phyloP scores from a whole-genome alignment of 192 early-diverging fungal genomes.

The Dispira simplex region DNA sequence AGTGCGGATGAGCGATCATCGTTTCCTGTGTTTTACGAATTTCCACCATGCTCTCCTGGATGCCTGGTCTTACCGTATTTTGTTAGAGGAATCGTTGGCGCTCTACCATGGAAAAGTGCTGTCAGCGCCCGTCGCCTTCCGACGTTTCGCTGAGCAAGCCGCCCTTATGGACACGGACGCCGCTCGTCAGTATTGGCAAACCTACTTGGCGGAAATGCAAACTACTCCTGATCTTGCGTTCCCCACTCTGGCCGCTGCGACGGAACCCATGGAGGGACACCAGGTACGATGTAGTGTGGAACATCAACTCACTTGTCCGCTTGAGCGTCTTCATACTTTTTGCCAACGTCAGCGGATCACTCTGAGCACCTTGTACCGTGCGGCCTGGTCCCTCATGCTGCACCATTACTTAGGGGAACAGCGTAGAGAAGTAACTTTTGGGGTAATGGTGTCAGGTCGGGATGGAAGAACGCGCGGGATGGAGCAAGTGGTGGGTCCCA shows the following conservation, averaged over 20 bases:
- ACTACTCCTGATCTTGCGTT: background rate
- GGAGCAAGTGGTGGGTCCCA: background rate
- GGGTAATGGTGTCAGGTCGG: background rate
- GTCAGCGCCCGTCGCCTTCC: background rate
- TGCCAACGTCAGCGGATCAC: background rate
- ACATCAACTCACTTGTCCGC: background rate
- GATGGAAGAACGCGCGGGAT: background rate
- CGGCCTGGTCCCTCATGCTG: background rate
- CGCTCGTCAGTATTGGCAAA: background rate
- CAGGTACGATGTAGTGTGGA: background rate
- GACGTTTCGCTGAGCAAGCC: background rate
- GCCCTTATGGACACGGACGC: background rate
- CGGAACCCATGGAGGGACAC: background rate
- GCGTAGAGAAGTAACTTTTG: slow-evolving; percentile 1
- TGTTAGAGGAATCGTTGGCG: background rate
- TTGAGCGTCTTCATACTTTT: background rate
- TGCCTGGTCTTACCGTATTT: background rate
- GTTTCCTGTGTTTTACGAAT: background rate
- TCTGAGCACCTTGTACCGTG: background rate
- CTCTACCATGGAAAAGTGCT: background rate
- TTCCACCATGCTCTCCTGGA: slow-evolving; percentile 11
- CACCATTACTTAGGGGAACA: background rate
- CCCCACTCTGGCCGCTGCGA: background rate
- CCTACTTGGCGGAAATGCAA: background rate
- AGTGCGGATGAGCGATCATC: background rate